Evolutionary conservation across 2,329 filamentous ascomycete genomes (phyloP), one percentile per base, ranked within the genome.

Genomic region (Paramyrothecium sp.): DNA sequence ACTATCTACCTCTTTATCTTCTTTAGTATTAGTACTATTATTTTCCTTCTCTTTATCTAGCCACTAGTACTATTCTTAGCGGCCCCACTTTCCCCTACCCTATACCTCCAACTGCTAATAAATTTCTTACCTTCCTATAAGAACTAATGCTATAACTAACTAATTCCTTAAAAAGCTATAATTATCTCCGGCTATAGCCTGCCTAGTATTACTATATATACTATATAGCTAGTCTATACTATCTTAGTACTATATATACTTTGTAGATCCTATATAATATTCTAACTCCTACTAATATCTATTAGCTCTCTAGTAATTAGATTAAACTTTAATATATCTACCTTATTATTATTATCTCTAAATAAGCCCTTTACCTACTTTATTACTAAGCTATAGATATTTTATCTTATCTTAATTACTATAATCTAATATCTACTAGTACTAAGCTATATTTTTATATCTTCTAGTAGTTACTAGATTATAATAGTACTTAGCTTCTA

Each of bases 121-220:
- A 53, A 53, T 34, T 34, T 20, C 20, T 16, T 20, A 20, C 19
- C 38, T 44, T n/a, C n/a, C n/a, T n/a, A n/a, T n/a, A n/a, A n/a
- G n/a, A n/a, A n/a, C n/a, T n/a, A n/a, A n/a, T n/a, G n/a, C n/a
- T n/a, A 56, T n/a, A n/a, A n/a, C n/a, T n/a, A n/a, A n/a, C n/a
- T n/a, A n/a, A n/a, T n/a, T n/a, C n/a, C n/a, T n/a, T n/a, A n/a
- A n/a, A n/a, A n/a, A n/a, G n/a, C n/a, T n/a, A 13, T 8, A 44
- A 57, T 54, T 46, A 57, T 57, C 47, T 57, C 20, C 13, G 21
- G 46, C n/a, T n/a, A n/a, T n/a, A n/a, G n/a, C n/a, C n/a, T n/a
- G n/a, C n/a, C n/a, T n/a, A n/a, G 12, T 7, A 7, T 52, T 22
- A 20, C 10, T 48, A 48, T 11, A 48, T 21, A 17, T 11, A 48